A percentile compares a stretch with the other conserved stretches of the same genome.
Conservation (phyloP, 2,329 filamentous ascomycete genomes). For the Alternaria ethzedia region DNA sequence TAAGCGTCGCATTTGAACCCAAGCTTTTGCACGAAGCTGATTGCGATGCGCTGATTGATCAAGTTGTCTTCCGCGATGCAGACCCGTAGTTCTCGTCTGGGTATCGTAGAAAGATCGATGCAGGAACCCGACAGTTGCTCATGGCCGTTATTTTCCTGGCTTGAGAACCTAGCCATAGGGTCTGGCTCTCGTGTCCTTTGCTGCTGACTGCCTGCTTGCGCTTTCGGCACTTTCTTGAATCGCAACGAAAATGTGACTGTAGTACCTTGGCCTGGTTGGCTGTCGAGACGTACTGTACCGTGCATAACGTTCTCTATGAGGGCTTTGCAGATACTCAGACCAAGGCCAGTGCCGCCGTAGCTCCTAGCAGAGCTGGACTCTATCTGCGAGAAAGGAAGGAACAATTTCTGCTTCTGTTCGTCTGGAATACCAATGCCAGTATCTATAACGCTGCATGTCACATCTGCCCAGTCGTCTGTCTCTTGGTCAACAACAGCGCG, state of each 20-base stretch:
- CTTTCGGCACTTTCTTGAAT: constrained; percentile 79
- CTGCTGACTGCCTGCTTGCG: constrained; percentile 56
- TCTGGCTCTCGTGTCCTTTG: constrained; percentile 54
- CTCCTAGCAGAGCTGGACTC: constrained; percentile 89
- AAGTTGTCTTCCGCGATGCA: constrained; percentile 95
- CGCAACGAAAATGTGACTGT: constrained; percentile 80
- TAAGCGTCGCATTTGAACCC: constrained; percentile 89
- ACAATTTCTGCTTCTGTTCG: constrained; percentile 82
- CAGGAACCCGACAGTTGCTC: constrained; percentile 44
- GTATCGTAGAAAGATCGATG: constrained; percentile 68
- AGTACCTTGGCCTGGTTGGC: constrained; percentile 73
- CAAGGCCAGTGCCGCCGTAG: constrained; percentile 90
- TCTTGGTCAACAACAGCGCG: constrained; percentile 76
- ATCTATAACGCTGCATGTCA: constrained; percentile 86
- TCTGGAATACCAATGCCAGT: constrained; percentile 90
- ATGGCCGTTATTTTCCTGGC: constrained; percentile 53
- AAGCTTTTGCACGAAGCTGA: constrained; percentile 85
- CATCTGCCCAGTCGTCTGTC: constrained; percentile 70
- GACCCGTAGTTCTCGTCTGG: constrained; percentile 79
- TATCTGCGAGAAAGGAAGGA: constrained; percentile 91
- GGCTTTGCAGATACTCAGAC: constrained; percentile 92
- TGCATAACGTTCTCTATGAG: constrained; percentile 92
- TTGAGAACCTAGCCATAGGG: constrained; percentile 64
- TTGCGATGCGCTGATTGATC: constrained; percentile 93
- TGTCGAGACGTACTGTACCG: constrained; percentile 82